Evolutionary conservation across 371 early-diverging fungal genomes (phyloP).

Genomic region (Mucor racemosus): DNA sequence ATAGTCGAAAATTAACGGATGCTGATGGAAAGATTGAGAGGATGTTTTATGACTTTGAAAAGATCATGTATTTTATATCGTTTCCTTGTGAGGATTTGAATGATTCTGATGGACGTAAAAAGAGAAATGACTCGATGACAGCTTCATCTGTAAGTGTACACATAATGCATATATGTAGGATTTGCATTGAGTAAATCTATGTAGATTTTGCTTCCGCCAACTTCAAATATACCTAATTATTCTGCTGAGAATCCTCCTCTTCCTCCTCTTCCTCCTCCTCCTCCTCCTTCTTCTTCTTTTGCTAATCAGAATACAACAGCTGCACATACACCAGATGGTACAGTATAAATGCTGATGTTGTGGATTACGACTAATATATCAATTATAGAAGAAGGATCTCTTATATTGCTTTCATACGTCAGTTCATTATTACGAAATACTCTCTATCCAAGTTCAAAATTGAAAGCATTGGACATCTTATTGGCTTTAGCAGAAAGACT

Average conservation of each 20-base stretch:
- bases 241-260: constrained; percentile 9
- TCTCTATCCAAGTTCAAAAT: constrained; percentile 71
- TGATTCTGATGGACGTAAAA: constrained; percentile 14
- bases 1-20: constrained; percentile 46
- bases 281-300: not conserved
- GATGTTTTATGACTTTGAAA: constrained; percentile 78
- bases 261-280: not conserved
- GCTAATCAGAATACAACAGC: not conserved
- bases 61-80: constrained; percentile 66
- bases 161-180: not conserved
- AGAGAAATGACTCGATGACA: constrained; percentile 33
- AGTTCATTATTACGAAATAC: constrained; percentile 77
- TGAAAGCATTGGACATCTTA: constrained; percentile 80
- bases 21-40: constrained; percentile 83
- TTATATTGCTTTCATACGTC: constrained; percentile 67
- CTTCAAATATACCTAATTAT: constrained; percentile 50
- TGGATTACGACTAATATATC: not conserved
- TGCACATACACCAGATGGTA: constrained; percentile 21
- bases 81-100: constrained; percentile 22
- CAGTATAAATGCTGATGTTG: not conserved
- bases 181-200: not conserved
- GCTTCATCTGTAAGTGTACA: constrained; percentile 39
- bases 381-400: constrained; percentile 61
- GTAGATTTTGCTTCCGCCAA: constrained; percentile 49
- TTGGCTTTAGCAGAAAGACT: constrained; percentile 70